phyloP scores from a whole-genome alignment of 768 basidiomycete species.

The Mycena capillaripes region DNA sequence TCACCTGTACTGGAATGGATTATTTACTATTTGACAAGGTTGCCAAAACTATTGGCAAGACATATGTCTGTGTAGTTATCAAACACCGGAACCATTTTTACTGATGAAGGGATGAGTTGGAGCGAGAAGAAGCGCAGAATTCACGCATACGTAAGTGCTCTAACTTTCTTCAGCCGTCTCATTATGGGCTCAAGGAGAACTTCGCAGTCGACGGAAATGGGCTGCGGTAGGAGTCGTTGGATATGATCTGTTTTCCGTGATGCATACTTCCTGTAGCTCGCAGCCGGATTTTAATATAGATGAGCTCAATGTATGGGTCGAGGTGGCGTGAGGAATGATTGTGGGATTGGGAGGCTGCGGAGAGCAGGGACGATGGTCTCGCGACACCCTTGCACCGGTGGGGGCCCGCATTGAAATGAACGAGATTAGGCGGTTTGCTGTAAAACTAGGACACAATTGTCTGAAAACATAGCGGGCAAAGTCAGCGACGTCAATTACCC shows the following conservation, averaged over 20 bases:
- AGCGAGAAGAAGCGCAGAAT: neutral
- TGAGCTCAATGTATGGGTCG: neutral
- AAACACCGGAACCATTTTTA: too few species aligned
- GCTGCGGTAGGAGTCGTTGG: neutral
- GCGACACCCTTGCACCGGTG: too few species aligned
- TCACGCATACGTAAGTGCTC: neutral
- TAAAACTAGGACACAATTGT: neutral
- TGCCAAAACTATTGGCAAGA: too few species aligned
- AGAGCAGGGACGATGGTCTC: neutral
- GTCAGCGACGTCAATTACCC: neutral
- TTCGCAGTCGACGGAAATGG: neutral
- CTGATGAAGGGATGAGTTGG: too few species aligned
- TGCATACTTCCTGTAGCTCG: neutral
- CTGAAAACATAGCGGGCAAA: neutral
- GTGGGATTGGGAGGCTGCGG: neutral
- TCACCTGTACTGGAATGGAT: too few species aligned
- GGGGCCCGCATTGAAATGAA: neutral
- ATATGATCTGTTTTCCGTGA: neutral
- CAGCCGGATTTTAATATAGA: neutral
- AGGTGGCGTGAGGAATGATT: neutral
- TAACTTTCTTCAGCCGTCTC: neutral
- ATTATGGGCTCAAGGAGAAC: neutral
- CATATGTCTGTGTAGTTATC: too few species aligned
- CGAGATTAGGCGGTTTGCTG: neutral
- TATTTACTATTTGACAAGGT: too few species aligned